Percentiles rank a stretch among this genome's conserved stretches.
Evolutionary conservation across 306 rosid genomes (phyloP).

Genomic region (Glycine latifolia): DNA sequence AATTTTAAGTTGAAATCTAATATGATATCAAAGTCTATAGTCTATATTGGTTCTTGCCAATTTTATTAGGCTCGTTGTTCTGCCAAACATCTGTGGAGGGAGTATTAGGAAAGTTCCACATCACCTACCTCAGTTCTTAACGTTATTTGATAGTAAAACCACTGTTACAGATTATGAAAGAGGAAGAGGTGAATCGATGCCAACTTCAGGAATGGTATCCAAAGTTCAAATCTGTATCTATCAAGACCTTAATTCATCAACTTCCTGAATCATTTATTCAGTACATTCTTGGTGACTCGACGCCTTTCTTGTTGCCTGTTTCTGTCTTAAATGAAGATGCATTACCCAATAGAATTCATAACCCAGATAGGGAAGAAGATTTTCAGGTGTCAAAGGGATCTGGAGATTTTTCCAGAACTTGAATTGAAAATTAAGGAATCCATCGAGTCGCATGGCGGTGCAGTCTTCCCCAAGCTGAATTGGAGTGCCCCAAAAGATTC

Average conservation of each 20-base stretch:
- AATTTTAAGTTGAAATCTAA: no score
- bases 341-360: conserved; percentile 74
- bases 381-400: conserved; percentile 73
- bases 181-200: conserved; percentile 69
- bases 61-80: no score
- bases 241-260: no score
- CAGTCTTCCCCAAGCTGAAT: conserved; percentile 79
- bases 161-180: conserved; percentile 56
- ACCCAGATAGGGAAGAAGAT: conserved; percentile 70
- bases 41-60: no score
- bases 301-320: conserved; percentile 71
- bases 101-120: no score
- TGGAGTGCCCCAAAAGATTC: conserved; percentile 94
- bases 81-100: no score
- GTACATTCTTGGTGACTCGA: conserved; percentile 73
- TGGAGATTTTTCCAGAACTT: conserved; percentile 72
- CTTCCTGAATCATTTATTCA: conserved; percentile 78
- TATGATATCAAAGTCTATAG: no score
- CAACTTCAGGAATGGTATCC: conserved; percentile 89
- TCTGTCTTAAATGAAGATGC: conserved; percentile 83
- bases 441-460: conserved; percentile 74
- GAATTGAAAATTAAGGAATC: conserved; percentile 73
- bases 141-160: neutral
- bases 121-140: no score
- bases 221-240: conserved; percentile 68